Evolutionary conservation across 164 flowering plant species (phyloP), one percentile per base, ranked within the genome.

Genomic region (Saururus chinensis): DNA sequence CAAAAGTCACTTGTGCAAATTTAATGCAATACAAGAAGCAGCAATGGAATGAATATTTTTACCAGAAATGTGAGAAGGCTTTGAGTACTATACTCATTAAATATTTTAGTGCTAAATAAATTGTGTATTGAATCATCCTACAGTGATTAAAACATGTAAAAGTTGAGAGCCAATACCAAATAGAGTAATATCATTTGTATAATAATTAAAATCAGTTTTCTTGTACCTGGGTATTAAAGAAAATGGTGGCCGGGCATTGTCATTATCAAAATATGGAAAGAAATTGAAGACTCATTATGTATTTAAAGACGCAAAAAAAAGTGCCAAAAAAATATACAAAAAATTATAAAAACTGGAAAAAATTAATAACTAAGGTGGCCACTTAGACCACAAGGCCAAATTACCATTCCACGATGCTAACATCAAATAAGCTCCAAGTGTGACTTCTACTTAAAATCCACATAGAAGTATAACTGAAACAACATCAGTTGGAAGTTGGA

Each of bases 71-170:
- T 86, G 62, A 93, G 75, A 64, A 93, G 78, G 75, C 88, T 85
- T 69, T 87, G 90, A 13, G 97, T 95, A 72, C 97, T 93, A 66
- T 72, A 93, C 79, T 93, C 99, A 59, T 85, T 96, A 73, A 88
- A 69, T 60, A 97, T 93, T 72, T 88, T 93, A 61, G 99, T 96
- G 80, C 99, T 93, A 65, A 93, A 93, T 73, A 93, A 75, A 76
- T 93, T 93, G 61, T 97, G 78, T 64, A 93, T 93, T 53, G 99
- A 97, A 76, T 93, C 97, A 80, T 93, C 99, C 99, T 93, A 92
- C 68, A 76, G 64, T 51, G 61, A 70, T 30, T 19, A 63, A 64
- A 52, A 13, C 57, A 17, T 20, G 37, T 30, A 30, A 30, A 45
- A 17, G 2, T 12, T 17, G 17, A 45, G 17, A 45, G 49, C 17